Conservation (phyloP, 192 early-diverging fungal genomes). For the Coemansia sp. region DNA sequence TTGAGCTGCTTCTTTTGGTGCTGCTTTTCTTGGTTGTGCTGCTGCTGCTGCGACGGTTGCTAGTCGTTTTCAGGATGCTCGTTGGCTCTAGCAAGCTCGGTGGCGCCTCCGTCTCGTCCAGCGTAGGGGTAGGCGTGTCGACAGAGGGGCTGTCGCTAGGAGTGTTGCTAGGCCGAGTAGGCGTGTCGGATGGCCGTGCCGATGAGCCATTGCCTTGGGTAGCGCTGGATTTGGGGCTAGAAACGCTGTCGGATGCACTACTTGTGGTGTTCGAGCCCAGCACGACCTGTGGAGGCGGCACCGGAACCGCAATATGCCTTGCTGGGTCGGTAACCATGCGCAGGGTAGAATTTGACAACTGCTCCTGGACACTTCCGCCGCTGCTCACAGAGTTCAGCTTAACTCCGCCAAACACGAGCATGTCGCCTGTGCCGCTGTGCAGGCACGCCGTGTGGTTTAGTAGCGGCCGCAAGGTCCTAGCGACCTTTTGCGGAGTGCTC, state of each 20-base stretch:
- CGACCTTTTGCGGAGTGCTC: conserved; percentile 25
- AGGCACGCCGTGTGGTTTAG: conserved; percentile 28
- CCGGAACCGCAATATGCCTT: conserved; percentile 1
- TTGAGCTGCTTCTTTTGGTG: not conserved
- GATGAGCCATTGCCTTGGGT: not conserved
- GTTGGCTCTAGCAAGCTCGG: conserved; percentile 1
- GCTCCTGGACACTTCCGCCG: not conserved
- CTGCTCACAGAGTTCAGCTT: not conserved
- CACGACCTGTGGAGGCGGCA: not conserved
- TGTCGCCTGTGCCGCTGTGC: conserved; percentile 39
- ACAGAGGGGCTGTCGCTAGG: not conserved
- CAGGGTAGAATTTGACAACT: conserved; percentile 37
- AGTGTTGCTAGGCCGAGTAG: not conserved
- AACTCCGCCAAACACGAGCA: conserved; percentile 39
- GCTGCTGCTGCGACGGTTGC: not conserved
- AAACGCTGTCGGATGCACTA: not conserved
- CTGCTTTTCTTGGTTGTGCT: conserved; percentile 1
- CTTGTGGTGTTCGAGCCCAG: not conserved
- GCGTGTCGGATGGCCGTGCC: too few species aligned
- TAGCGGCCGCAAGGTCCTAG: conserved; percentile 18
- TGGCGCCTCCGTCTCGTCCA: not conserved
- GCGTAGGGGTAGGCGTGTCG: not conserved
- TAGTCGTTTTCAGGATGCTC: not conserved
- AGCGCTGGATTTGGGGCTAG: not conserved
- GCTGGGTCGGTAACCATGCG: conserved; percentile 37